These are phyloP conservation scores for Fibroporia radiculosa DNA, from an alignment of 768 basidiomycete species.

Conservation along the genomic window DNA sequence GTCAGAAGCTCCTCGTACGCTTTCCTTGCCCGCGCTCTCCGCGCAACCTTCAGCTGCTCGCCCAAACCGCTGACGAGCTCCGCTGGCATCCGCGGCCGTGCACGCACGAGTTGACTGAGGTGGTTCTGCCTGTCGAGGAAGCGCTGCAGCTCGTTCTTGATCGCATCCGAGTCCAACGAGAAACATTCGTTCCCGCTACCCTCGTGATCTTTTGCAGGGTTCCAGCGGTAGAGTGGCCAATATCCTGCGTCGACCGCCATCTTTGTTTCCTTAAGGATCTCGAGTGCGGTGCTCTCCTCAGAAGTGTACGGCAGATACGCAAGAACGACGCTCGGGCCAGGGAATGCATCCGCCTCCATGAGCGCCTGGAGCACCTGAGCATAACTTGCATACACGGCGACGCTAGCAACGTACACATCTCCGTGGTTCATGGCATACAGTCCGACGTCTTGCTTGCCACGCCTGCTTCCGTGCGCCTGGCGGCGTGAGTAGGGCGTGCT, in stretches of 20 bases:
- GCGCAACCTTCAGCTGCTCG: slow-evolving; percentile 74
- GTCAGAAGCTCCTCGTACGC: slow-evolving; percentile 79
- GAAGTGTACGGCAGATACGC: slow-evolving; percentile 88
- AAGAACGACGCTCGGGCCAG: slow-evolving; percentile 86
- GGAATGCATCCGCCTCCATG: slow-evolving; percentile 83
- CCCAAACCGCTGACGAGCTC: slow-evolving; percentile 83
- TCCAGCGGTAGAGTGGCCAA: slow-evolving; percentile 98
- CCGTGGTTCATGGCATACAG: slow-evolving; percentile 99
- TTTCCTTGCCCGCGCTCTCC: slow-evolving; percentile 72
- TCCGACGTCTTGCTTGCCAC: slow-evolving; percentile 93
- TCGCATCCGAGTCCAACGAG: slow-evolving; percentile 82
- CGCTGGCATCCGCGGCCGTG: slow-evolving; percentile 70
- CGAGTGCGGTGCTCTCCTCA: slow-evolving; percentile 73
- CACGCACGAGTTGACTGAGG: slow-evolving; percentile 83
- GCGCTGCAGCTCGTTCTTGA: slow-evolving; percentile 88
- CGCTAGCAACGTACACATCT: slow-evolving; percentile 90
- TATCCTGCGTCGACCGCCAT: slow-evolving; percentile 93
- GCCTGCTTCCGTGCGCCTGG: slow-evolving; percentile 55
- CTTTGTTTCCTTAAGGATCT: slow-evolving; percentile 96
- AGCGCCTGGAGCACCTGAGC: slow-evolving; percentile 88
- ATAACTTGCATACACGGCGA: slow-evolving; percentile 95
- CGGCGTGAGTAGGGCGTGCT: slow-evolving; percentile 83
- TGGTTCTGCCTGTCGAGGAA: slow-evolving; percentile 98
- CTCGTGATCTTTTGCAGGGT: slow-evolving; percentile 76
- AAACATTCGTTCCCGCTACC: slow-evolving; percentile 73